These are phyloP conservation scores for Fusarium sublunatum DNA, from an alignment of 2,329 filamentous ascomycete genomes.

Conservation along the genomic window DNA sequence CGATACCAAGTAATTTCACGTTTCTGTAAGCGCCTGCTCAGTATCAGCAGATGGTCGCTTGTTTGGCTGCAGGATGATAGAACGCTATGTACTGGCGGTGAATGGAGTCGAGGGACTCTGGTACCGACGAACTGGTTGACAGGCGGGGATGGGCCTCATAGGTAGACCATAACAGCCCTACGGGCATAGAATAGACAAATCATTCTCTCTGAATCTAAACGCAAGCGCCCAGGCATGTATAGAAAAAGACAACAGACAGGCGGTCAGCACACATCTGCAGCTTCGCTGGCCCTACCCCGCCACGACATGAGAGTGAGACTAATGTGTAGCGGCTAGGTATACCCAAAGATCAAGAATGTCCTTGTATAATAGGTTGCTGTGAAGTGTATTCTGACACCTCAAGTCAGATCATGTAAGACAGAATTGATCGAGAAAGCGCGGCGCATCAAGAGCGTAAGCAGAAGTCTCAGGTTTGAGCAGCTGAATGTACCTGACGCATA, in stretches of 20 bases:
- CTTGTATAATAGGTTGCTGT: neutral
- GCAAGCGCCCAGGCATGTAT: constrained; percentile 18
- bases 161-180: constrained; percentile 20
- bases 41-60: constrained; percentile 16
- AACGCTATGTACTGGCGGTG: constrained; percentile 31
- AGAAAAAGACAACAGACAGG: neutral
- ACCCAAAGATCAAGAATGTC: constrained; percentile 4
- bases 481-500: neutral
- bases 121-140: constrained; percentile 17
- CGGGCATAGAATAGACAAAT: constrained; percentile 32
- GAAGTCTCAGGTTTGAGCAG: neutral
- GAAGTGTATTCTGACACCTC: neutral
- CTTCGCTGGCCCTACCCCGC: constrained; percentile 1
- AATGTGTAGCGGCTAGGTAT: constrained; percentile 16
- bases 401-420: neutral
- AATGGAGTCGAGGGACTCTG: constrained; percentile 7
- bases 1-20: constrained; percentile 13
- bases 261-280: constrained; percentile 7
- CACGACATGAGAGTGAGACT: constrained; percentile 1
- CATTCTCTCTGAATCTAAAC: neutral
- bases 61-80: constrained; percentile 21
- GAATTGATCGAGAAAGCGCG: neutral
- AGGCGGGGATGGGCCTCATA: constrained; percentile 6
- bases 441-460: neutral
- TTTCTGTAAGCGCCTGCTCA: constrained; percentile 36